Percentiles rank a stretch among this genome's conserved stretches.
These are phyloP conservation scores for Colletotrichum theobromicola DNA, from an alignment of 2,329 filamentous ascomycete genomes.

Conservation along the genomic window DNA sequence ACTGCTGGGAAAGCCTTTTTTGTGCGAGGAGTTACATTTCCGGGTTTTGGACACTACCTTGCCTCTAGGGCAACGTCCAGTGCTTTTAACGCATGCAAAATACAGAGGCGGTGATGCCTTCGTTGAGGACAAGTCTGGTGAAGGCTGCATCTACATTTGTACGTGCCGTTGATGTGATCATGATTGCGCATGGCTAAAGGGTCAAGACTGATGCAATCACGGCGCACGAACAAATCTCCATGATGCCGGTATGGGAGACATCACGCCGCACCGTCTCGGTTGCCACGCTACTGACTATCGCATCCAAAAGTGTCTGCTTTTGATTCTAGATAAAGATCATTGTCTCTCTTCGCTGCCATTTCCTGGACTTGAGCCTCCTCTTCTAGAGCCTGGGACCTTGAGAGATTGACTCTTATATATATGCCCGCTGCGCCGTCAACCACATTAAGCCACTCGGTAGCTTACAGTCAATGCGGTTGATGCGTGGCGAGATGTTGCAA, in stretches of 20 bases:
- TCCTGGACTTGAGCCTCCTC: not conserved
- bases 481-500: not conserved
- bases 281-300: not conserved
- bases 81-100: not conserved
- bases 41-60: not conserved
- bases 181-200: not conserved
- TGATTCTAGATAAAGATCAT: not conserved
- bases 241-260: not conserved
- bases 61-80: not conserved
- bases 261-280: not conserved
- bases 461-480: not conserved
- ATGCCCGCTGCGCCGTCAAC: not conserved
- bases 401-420: not conserved
- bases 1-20: constrained; percentile 15
- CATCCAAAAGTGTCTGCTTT: not conserved
- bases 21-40: not conserved
- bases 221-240: not conserved
- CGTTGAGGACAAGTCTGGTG: not conserved
- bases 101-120: not conserved
- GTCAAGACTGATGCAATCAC: not conserved
- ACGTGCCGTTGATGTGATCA: not conserved
- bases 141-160: not conserved
- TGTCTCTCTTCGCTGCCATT: not conserved
- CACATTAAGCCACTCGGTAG: not conserved
- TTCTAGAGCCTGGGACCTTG: not conserved